These are phyloP conservation scores for Talaromyces sp. DNA, from an alignment of 2,329 filamentous ascomycete genomes.

Conservation along the genomic window DNA sequence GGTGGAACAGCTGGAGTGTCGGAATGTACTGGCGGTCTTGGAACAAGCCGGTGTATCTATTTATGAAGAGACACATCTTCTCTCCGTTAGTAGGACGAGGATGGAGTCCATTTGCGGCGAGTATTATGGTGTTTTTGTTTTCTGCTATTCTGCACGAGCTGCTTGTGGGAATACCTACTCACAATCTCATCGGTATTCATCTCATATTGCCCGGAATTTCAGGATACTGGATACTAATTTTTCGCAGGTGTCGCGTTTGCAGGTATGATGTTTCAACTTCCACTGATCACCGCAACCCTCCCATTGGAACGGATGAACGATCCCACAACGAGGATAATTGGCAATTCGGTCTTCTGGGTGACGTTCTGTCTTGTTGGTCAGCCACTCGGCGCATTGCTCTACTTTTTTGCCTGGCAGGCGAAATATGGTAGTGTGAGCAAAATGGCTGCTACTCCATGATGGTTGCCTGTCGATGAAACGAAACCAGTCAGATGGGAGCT, in stretches of 20 bases:
- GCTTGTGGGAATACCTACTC: conserved; percentile 88
- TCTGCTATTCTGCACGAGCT: conserved; percentile 89
- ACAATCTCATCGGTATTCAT: conserved; percentile 75
- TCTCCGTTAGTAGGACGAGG: conserved; percentile 81
- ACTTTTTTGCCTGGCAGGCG: conserved; percentile 98
- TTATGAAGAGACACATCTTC: conserved; percentile 94
- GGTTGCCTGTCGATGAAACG: background rate
- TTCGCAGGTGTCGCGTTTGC: conserved; percentile 76
- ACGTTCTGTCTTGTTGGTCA: conserved; percentile 95
- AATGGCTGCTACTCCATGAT: conserved; percentile 16
- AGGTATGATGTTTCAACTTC: conserved; percentile 91
- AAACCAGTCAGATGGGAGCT: background rate
- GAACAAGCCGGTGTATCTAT: conserved; percentile 97
- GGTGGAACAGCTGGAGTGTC: conserved; percentile 91
- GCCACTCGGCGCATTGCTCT: conserved; percentile 84
- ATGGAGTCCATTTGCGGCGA: conserved; percentile 67
- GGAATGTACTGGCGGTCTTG: conserved; percentile 91
- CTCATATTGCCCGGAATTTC: background rate
- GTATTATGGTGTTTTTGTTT: conserved; percentile 78
- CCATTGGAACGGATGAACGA: conserved; percentile 75
- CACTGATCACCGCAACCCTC: conserved; percentile 76
- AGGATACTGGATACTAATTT: conserved; percentile 6
- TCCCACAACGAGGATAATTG: conserved; percentile 71
- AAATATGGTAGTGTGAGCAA: conserved; percentile 82
- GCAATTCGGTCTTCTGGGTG: conserved; percentile 94